Conservation (phyloP, 768 basidiomycete genomes). For the Tubosaeta sp. region DNA sequence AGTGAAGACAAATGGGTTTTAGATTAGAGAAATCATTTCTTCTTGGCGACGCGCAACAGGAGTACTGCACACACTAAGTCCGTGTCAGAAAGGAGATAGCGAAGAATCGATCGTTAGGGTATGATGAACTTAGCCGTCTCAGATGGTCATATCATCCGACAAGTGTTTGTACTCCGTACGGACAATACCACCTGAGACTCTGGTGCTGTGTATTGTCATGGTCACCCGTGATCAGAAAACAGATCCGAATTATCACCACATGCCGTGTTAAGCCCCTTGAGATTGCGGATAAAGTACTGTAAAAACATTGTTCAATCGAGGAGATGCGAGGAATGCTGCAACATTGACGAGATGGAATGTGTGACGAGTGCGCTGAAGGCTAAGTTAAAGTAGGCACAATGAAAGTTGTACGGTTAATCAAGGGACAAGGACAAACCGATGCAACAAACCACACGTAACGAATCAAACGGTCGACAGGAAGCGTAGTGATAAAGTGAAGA, state of each 20-base stretch:
- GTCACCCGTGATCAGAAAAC: constrained; percentile 6
- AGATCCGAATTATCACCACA: constrained; percentile 7
- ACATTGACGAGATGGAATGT: constrained; percentile 38
- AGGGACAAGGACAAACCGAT: constrained; percentile 23
- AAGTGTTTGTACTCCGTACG: not conserved
- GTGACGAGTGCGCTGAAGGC: constrained; percentile 27
- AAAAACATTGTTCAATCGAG: constrained; percentile 38
- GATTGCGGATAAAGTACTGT: constrained; percentile 31
- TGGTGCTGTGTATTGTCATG: constrained; percentile 16
- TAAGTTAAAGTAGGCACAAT: constrained; percentile 32
- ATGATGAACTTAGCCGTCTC: not conserved
- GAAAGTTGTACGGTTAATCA: constrained; percentile 25
- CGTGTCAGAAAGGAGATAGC: not conserved
- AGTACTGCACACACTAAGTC: not conserved
- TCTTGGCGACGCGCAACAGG: constrained; percentile 7
- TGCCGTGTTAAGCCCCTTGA: constrained; percentile 28
- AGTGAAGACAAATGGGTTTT: constrained; percentile 62
- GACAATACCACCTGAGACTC: not conserved
- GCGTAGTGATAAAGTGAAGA: constrained; percentile 67
- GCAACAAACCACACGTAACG: constrained; percentile 34
- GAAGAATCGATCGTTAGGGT: not conserved
- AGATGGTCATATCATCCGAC: not conserved
- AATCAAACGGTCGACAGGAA: constrained; percentile 34
- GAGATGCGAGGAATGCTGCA: constrained; percentile 41
- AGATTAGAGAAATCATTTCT: constrained; percentile 39